Evolutionary conservation across 2,329 filamentous ascomycete species (phyloP), one percentile per base, ranked within the genome.

Genomic region (Karstenula rhodostoma): DNA sequence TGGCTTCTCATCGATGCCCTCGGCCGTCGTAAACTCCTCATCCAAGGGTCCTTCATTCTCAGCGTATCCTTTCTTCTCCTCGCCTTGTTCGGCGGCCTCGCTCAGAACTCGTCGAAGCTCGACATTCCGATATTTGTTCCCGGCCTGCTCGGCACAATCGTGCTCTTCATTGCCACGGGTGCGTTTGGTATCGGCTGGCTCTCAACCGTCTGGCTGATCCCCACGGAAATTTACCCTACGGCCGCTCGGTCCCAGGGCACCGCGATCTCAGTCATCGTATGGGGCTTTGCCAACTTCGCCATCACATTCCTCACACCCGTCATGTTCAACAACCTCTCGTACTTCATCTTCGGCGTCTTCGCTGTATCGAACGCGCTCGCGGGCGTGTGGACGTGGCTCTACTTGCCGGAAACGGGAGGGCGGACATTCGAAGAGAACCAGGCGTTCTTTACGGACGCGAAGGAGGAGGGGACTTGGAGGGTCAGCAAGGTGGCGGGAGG

Each of bases 121-220:
- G 57, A 73, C 29, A 77, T 84, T 37, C 77, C 80, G 3, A 58
- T 75, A 9, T 70, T 83, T 25, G 73, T 77, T 9, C 77, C 82
- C 5, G 83, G 83, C 17, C 79, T 86, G 40, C 78, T 83, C 1
- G 84, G 86, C 4, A 83, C 83, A 13, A 66, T 86, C 4, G 77
- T 79, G 1, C 79, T 88, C 17, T 87, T 84, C 78, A 70, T 86
- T 57, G 84, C 86, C 2, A 90, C 86, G 0, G 85, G 84, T 8
- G 83, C 85, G 19, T 88, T 88, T 60, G 86, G 86, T 4, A 85
- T 88, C 47, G 84, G 84, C 25, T 88, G 86, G 86, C 78, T 88
- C 2, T 78, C 85, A 0, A 85, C 86, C 1, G 81, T 85, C 19
- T 88, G 86, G 86, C 76, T 88, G 3, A 85, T 87, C 40, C 85